These are phyloP conservation scores for Pythium dissotocum DNA, from an alignment of 352 stramenopile species.

Conservation along the genomic window DNA sequence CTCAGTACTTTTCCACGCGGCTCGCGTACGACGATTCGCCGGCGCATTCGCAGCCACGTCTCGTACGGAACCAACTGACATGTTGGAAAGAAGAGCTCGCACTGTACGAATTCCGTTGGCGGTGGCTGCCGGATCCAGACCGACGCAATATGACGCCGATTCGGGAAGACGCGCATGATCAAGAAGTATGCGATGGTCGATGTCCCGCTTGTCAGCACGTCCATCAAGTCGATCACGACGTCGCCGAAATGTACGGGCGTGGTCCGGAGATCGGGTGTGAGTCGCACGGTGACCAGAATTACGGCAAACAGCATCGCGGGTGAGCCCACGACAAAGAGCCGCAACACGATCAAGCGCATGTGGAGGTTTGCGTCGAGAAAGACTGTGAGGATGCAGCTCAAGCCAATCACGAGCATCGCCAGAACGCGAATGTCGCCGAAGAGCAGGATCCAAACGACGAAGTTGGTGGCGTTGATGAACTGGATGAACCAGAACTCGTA, in stretches of 20 bases:
- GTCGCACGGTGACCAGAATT: background rate
- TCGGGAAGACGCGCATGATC: conserved; percentile 4
- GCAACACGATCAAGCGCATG: conserved; percentile 13
- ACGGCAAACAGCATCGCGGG: conserved; percentile 2
- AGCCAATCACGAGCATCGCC: background rate
- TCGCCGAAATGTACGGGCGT: background rate
- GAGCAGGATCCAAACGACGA: conserved; percentile 1
- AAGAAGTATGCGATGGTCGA: conserved; percentile 23
- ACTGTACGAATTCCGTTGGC: conserved; percentile 1
- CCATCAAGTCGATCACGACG: background rate
- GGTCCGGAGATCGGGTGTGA: conserved; percentile 3
- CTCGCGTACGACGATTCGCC: background rate
- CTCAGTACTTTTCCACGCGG: background rate
- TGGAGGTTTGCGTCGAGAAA: conserved; percentile 28
- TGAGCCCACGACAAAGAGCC: conserved; percentile 12
- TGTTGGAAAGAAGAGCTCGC: conserved; percentile 17
- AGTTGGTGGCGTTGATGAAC: conserved; percentile 11
- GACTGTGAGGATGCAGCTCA: conserved; percentile 4
- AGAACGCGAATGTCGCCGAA: conserved; percentile 11
- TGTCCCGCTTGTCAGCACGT: conserved; percentile 4
- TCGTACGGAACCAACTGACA: conserved; percentile 17
- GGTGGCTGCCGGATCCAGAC: background rate
- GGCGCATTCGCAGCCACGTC: background rate
- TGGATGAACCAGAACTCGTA: conserved; percentile 28
- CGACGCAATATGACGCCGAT: conserved; percentile 11